These are phyloP conservation scores for Scheffersomyces titani DNA, from an alignment of 1,139 yeast species.

Conservation along the genomic window DNA sequence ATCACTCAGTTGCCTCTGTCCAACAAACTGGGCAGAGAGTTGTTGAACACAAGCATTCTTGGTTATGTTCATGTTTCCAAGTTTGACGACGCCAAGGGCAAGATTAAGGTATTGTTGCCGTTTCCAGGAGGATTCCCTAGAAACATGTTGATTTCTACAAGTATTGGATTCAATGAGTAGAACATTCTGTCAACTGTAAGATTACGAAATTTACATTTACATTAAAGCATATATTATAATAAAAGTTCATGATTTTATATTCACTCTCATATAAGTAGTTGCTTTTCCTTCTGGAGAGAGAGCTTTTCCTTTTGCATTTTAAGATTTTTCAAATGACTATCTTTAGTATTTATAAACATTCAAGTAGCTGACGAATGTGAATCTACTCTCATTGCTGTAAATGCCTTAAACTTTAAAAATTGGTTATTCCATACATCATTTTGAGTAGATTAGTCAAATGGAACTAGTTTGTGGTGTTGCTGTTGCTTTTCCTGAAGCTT, in stretches of 20 bases:
- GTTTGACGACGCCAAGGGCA: slow-evolving; percentile 67
- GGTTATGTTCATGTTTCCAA: slow-evolving; percentile 60
- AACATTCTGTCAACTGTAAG: neutral
- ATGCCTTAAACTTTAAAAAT: too few species aligned
- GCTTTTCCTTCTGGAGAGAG: too few species aligned
- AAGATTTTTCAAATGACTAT: too few species aligned
- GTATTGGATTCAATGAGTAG: slow-evolving; percentile 69
- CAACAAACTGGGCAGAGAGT: slow-evolving; percentile 48
- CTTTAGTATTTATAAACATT: too few species aligned
- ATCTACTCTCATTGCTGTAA: neutral
- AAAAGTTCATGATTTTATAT: neutral
- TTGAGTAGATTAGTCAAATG: slow-evolving; percentile 58
- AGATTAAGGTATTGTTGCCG: slow-evolving; percentile 75
- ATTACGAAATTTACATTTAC: too few species aligned
- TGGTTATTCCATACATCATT: neutral
- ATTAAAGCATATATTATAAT: neutral
- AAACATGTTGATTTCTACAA: slow-evolving; percentile 65
- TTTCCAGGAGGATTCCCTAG: slow-evolving; percentile 83
- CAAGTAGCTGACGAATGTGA: too few species aligned
- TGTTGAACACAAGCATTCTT: slow-evolving; percentile 60
- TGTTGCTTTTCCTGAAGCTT: slow-evolving; percentile 18
- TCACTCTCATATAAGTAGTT: too few species aligned
- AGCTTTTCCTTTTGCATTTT: too few species aligned
- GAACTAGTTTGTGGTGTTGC: slow-evolving; percentile 46
- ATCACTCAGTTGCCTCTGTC: slow-evolving; percentile 63